A percentile compares a stretch with the other conserved stretches of the same genome.
phyloP scores from a whole-genome alignment of 2,329 filamentous ascomycete species.

The Plenodomus tracheiphilus region DNA sequence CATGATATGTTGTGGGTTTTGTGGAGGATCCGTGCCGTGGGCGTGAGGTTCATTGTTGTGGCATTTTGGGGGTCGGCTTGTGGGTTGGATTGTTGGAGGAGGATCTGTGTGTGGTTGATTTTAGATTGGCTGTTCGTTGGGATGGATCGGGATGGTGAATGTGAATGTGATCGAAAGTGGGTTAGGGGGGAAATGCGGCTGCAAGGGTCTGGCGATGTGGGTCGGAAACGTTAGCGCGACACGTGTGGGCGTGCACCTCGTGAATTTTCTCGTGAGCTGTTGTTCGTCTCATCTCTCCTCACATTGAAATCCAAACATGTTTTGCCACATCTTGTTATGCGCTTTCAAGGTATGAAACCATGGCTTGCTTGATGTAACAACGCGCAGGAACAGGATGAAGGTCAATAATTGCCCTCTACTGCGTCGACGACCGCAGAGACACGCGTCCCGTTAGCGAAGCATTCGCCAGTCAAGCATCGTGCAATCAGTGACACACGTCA shows the following conservation, averaged over 20 bases:
- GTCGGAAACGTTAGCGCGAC: conserved; percentile 10
- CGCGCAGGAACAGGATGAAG: no score
- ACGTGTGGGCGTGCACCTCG: conserved; percentile 12
- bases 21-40: conserved; percentile 1
- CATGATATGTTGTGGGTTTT: conserved; percentile 15
- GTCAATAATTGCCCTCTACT: no score
- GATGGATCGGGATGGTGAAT: background rate
- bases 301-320: no score
- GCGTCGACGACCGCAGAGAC: no score
- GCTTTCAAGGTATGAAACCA: no score
- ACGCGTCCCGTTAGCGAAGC: no score
- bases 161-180: conserved; percentile 2
- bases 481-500: background rate
- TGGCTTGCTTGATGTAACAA: no score
- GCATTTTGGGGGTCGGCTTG: background rate
- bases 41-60: conserved; percentile 1
- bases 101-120: no score
- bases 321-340: no score
- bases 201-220: conserved; percentile 8
- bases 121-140: no score
- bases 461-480: background rate
- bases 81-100: background rate
- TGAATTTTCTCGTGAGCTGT: conserved; percentile 9
- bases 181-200: conserved; percentile 6
- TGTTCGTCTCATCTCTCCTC: conserved; percentile 1